phyloP scores from a whole-genome alignment of 177 flowering plant genomes.

The Telopea speciosissima region DNA sequence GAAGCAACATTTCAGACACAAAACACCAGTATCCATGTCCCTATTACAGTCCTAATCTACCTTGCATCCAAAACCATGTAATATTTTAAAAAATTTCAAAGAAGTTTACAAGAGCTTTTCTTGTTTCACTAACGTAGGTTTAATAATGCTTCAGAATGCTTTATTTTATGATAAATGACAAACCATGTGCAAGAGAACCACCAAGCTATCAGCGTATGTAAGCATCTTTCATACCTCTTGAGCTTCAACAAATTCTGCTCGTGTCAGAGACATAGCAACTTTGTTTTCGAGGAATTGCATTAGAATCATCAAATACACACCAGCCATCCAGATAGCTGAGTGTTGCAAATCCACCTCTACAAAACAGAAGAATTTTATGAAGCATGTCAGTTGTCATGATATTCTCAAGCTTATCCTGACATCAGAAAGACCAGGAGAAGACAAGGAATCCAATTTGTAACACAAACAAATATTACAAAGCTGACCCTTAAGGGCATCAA shows the following conservation, averaged over 20 bases:
- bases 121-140: too few relatives aligned
- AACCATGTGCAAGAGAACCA: too few relatives aligned
- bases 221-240: constrained; percentile 68
- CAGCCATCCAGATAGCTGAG: constrained; percentile 86
- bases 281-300: constrained; percentile 96
- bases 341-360: constrained; percentile 86
- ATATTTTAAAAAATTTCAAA: too few relatives aligned
- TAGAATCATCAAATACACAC: constrained; percentile 80
- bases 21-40: too few relatives aligned
- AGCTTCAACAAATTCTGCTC: constrained; percentile 85
- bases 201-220: neutral
- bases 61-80: too few relatives aligned
- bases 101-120: too few relatives aligned
- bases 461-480: neutral
- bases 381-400: constrained; percentile 4
- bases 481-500: neutral
- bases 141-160: too few relatives aligned
- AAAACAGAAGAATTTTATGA: constrained; percentile 13
- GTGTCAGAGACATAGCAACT: constrained; percentile 81
- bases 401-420: neutral
- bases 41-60: too few relatives aligned
- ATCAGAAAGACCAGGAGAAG: neutral
- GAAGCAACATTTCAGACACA: too few relatives aligned
- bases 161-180: too few relatives aligned
- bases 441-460: neutral